phyloP scores from a whole-genome alignment of 305 asterid genomes.

The Fraxinus albicans region DNA sequence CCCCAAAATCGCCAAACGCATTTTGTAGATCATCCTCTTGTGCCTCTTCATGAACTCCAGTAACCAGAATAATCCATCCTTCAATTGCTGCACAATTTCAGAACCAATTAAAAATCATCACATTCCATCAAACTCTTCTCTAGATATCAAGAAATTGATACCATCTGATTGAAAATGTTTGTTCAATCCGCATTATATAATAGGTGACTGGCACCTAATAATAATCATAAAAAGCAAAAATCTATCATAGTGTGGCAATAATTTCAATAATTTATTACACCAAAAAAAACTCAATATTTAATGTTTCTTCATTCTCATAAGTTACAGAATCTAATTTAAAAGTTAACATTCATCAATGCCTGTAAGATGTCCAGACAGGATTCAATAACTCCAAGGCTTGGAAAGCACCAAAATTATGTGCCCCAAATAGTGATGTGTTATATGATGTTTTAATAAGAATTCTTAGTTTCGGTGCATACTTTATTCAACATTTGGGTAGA shows the following conservation, averaged over 20 bases:
- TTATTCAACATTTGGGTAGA: neutral
- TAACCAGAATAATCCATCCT: slow-evolving; percentile 93
- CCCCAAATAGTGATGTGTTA: neutral
- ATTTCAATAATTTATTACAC: neutral
- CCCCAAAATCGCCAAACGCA: slow-evolving; percentile 79
- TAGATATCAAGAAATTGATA: neutral
- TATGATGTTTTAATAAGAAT: slow-evolving; percentile 15
- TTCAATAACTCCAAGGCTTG: neutral
- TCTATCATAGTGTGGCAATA: neutral
- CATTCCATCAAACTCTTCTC: neutral
- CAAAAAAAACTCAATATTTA: neutral
- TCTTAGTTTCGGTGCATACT: neutral
- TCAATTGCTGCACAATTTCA: slow-evolving; percentile 71
- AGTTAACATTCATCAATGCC: neutral
- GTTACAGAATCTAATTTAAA: neutral
- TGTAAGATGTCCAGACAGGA: neutral
- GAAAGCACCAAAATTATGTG: neutral
- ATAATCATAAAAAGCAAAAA: neutral
- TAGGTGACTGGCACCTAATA: neutral
- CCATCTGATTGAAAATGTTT: neutral
- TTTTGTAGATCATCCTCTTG: slow-evolving; percentile 85
- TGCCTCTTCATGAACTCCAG: slow-evolving; percentile 95
- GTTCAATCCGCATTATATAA: neutral
- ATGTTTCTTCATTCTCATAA: neutral
- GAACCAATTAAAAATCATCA: slow-evolving; percentile 19